Percentiles rank a stretch among this genome's conserved stretches.
Conservation (phyloP, 805 yeast genomes). For the Wickerhamiella occidentalis region DNA sequence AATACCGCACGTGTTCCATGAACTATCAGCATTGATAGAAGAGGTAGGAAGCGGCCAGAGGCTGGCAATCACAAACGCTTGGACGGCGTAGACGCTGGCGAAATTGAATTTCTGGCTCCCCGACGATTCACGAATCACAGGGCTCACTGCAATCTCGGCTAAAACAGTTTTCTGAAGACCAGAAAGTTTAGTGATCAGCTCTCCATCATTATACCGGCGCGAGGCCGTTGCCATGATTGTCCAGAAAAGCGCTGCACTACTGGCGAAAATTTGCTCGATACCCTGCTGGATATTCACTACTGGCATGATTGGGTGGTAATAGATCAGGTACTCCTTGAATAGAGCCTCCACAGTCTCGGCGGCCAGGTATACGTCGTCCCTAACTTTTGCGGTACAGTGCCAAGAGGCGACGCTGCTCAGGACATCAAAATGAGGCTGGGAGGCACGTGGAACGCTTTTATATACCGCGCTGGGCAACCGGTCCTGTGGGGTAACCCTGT, state of each 20-base stretch:
- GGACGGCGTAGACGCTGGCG: slow-evolving; percentile 86
- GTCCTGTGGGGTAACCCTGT: slow-evolving; percentile 5
- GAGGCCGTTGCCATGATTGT: slow-evolving; percentile 76
- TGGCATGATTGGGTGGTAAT: slow-evolving; percentile 78
- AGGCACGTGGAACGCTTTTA: background rate
- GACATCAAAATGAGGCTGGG: slow-evolving; percentile 1
- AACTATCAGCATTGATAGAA: slow-evolving; percentile 85
- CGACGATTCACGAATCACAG: slow-evolving; percentile 60
- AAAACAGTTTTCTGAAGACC: slow-evolving; percentile 61
- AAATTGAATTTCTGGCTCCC: slow-evolving; percentile 57
- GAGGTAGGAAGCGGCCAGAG: slow-evolving; percentile 96
- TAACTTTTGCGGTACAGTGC: slow-evolving; percentile 51
- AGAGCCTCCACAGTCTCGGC: slow-evolving; percentile 50
- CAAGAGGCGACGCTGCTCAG: slow-evolving; percentile 15
- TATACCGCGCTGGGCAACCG: slow-evolving; percentile 5
- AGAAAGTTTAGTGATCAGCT: slow-evolving; percentile 48
- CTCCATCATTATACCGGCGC: slow-evolving; percentile 41
- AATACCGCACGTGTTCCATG: slow-evolving; percentile 90
- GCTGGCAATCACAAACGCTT: slow-evolving; percentile 77
- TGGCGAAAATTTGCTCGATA: slow-evolving; percentile 63
- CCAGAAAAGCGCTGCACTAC: slow-evolving; percentile 90
- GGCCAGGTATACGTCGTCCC: slow-evolving; percentile 55
- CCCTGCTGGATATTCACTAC: slow-evolving; percentile 73
- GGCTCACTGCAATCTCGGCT: slow-evolving; percentile 81
- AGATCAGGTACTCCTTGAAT: slow-evolving; percentile 55